Evolutionary conservation across 108 stramenopile genomes (phyloP), one percentile per base, ranked within the genome.

Genomic region (Nannochloropsis gaditana): DNA sequence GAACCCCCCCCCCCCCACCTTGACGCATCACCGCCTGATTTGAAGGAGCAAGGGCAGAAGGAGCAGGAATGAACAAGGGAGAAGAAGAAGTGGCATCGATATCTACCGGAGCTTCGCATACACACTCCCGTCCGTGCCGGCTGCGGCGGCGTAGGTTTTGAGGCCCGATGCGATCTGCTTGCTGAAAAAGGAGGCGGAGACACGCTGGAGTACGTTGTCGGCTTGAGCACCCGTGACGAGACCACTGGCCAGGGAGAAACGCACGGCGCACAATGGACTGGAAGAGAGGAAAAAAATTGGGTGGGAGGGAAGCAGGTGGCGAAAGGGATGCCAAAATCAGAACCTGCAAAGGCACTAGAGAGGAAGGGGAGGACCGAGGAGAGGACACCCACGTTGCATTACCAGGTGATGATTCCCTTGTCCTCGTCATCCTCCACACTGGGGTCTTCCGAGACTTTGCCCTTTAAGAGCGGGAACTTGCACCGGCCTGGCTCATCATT

Each of bases 391-490:
- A 31, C 31, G 31, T 31, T 4, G 59, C 4, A 0, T 15, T 73
- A 73, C 59, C 59, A 73, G 59, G 59, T 73, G 59, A 73, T 73
- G 59, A 73, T 73, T 15, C 59, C 59, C 59, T 73, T 73, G 8
- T 73, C 59, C 19, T 73, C 59, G 2, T 73, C 59, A 2, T 73
- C 59, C n/a, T 73, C 59, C 19, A 73, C n/a, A n/a, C 19, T 73
- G 5, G 59, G 59, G 59, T 73, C 59, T 2, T 73, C 59, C 15
- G 59, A 73, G 59, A 73, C 8, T n/a, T 73, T 73, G 59, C 59
- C 59, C 59, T 73, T 73, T 3, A 73, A n/a, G 59, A 73, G 59
- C 19, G 59, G 59, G 59, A 73, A 73, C 0, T 73, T 73, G 59
- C 59, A 73, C 59, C 59, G 59, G n/a, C 59, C 59, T 73, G 2